These are phyloP conservation scores for Botrytis cinerea DNA, from an alignment of 2,329 filamentous ascomycete genomes.

Conservation along the genomic window DNA sequence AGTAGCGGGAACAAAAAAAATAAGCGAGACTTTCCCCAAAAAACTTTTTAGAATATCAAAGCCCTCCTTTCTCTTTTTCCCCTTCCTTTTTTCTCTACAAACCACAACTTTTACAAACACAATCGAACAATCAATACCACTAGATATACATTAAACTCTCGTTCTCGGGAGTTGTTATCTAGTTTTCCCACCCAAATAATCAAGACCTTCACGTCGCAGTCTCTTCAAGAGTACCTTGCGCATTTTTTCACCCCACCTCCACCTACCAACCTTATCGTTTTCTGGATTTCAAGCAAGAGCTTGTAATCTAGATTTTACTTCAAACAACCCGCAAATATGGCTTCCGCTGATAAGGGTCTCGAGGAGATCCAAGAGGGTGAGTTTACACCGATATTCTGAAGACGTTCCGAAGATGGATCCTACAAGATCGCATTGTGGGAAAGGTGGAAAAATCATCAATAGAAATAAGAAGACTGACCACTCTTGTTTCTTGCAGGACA, in stretches of 20 bases:
- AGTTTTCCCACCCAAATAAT: slow-evolving; percentile 45
- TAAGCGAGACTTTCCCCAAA: slow-evolving; percentile 19
- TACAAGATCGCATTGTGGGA: neutral
- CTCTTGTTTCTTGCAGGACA: slow-evolving; percentile 62
- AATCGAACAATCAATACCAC: slow-evolving; percentile 28
- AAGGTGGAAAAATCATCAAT: neutral
- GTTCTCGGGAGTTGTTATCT: slow-evolving; percentile 52
- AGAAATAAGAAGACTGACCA: slow-evolving; percentile 11
- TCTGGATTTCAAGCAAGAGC: slow-evolving; percentile 72
- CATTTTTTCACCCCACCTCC: slow-evolving; percentile 37
- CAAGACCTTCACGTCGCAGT: slow-evolving; percentile 36
- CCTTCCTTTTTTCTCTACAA: neutral
- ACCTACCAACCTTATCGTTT: slow-evolving; percentile 42
- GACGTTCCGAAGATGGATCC: neutral
- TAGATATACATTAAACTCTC: slow-evolving; percentile 43
- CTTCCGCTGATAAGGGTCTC: slow-evolving; percentile 85
- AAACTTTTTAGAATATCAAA: slow-evolving; percentile 18
- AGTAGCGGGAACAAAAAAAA: slow-evolving; percentile 11
- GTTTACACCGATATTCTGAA: slow-evolving; percentile 42
- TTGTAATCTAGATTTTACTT: slow-evolving; percentile 70
- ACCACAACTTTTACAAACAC: slow-evolving; percentile 21
- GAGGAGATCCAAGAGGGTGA: slow-evolving; percentile 95
- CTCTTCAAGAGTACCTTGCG: slow-evolving; percentile 41
- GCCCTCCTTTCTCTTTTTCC: slow-evolving; percentile 7
- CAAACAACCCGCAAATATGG: slow-evolving; percentile 82